Base-by-base conservation (phyloP, 2,329 filamentous ascomycete species). In the Claviceps humidiphila region DNA sequence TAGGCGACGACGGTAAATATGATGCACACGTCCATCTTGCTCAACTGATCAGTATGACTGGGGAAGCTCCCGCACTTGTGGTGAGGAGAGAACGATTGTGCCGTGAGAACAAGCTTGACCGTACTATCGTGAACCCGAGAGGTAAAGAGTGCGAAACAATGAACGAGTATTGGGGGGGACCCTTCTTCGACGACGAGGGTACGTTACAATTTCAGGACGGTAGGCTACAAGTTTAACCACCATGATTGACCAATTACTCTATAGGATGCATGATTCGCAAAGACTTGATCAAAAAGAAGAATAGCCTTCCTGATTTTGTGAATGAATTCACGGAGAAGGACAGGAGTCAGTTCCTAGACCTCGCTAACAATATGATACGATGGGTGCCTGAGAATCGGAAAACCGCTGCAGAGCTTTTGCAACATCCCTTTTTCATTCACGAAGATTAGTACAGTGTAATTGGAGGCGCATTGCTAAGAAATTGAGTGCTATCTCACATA, bases 341-440 rank as follows among this genome's bases (percentile, higher is more conserved):
- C n/a, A 62, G 60, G 26, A 13, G 57, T 7, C 5, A n/a, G 24
- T 61, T 60, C 53, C 52, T 61, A 5, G 58, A 61, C 44, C 52
- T 60, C 53, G 57, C 58, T 50, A 47, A 42, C 6, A 38, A 51
- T n/a, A 60, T 63, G 59, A 57, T 63, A 11, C 58, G 59, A 34
- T 60, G 60, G 61, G 40, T 60, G 49, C 57, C 58, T 4, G 60
- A 60, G 24, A 58, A 59, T 44, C 57, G 56, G 43, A 60, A 56
- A 52, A 59, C 57, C 1, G 57, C 60, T 4, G 55, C 51, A 30
- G 58, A 63, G 53, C 54, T 61, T 0, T 26, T 61, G 30, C 37
- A 58, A 24, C 58, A 63, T 53, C 53, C 52, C 2, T 57, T 60
- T 39, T 58, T 63, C 11, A 14, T 30, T 30, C 26, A 30, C 2